Evolutionary conservation across 768 basidiomycete species (phyloP), one percentile per base, ranked within the genome.

Genomic region (Vararia minispora): DNA sequence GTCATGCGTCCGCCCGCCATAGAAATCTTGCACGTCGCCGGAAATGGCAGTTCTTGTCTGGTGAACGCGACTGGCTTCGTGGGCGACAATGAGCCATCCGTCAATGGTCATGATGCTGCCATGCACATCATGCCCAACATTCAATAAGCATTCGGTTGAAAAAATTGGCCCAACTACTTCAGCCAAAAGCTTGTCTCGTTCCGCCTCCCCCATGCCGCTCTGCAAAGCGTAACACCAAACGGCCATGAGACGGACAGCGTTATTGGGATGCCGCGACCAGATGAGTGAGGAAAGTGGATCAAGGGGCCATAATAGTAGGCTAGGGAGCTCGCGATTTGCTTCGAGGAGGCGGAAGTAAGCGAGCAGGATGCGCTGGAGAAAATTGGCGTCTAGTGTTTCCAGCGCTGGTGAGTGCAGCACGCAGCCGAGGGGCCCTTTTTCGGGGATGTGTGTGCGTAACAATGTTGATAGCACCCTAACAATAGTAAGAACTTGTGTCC

Each of bases 261-360:
- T 52, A 50, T 91, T 79, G 9, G 76, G 70, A 45, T 77, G 68
- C 17, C 76, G 60, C 0, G 69, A 60, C 33, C 51, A 55, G 31
- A 75, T 59, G 3, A 78, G 55, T 13, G 44, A 37, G 21, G 65
- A 63, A 8, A 79, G 56, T 5, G 63, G 56, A 1, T 59, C 52
- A 11, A 61, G 37, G 2, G 73, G 55, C 89, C 90, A 94, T 24
- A 58, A 50, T n/a, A 77, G 59, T 12, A 71, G 59, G 12, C 52
- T 43, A 2, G 87, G 79, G 14, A 91, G 66, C 44, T 74, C 63
- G 12, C 76, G 75, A 54, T 86, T 89, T 17, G 76, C 76, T 52
- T 71, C 68, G 13, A 91, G 64, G 34, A 94, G 68, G 27, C 91
- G 79, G 52, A 84, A 84, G 51, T 91, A 87, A 1, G 84, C 73